Base-by-base conservation (phyloP, 208 protist genomes). In the Trypanosoma lewisi region DNA sequence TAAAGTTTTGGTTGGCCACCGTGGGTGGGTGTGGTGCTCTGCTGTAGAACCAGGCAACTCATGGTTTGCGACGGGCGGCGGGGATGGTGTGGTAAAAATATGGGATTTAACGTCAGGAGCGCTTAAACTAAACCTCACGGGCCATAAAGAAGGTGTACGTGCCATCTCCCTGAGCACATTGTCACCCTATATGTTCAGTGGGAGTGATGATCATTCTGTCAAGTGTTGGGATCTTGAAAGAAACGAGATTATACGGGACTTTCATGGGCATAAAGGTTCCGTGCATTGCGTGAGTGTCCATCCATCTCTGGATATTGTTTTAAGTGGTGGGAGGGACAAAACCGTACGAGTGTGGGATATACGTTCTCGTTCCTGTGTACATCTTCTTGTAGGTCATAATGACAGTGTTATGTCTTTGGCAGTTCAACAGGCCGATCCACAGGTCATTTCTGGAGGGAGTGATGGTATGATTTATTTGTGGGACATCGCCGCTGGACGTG, bases 181-280 rank as follows among this genome's bases (percentile, higher is more conserved):
- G 19, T 97, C 96, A 50, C 98, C 98, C 34, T 99, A 99, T 75
- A 85, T 99, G 62, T 99, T 99, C 75, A 99, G 90, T 27, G 90
- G 80, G 21, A 97, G 96, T 67, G 98, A 99, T 59, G 99, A 99
- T 86, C 99, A 99, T 75, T 85, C 87, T 36, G 85, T 99, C 17
- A 97, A 98, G 63, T 99, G 98, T 77, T 99, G 99, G 98, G 99
- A 99, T 72, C 82, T 99, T 12, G 98, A 99, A 70, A 72, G 75
- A 4, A 97, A 97, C 71, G 85, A 94, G 63, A 86, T 92, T 23
- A 85, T 99, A 25, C 83, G 97, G 11, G 81, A 98, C 27, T 99
- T 99, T 73, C 97, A 99, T 77, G 99, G 99, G 1, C 98, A 99
- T 77, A 82, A 97, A 25, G 95, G 86, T 51, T 86, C 87, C 41